Base-by-base conservation (phyloP, 2,329 filamentous ascomycete species). In the Ophioceras dolichostomum region DNA sequence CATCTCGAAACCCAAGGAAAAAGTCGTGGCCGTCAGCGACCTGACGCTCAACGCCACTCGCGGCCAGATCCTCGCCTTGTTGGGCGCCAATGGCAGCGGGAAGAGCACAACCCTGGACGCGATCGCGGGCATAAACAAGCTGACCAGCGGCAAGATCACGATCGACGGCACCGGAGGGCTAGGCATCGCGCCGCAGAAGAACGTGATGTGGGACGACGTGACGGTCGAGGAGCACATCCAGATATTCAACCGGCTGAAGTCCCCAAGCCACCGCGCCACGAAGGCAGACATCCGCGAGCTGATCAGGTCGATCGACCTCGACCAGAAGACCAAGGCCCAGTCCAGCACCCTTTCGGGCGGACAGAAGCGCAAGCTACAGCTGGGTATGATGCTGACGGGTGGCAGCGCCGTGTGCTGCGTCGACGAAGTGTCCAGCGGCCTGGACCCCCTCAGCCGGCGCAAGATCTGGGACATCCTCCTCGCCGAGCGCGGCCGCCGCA, bases 391-490 rank as follows among this genome's bases (percentile, higher is more conserved):
- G 86, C 77, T 95, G 47, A 93, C 85, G 4, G 88, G 89, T 43
- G 87, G 86, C 10, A 89, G 83, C 43, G 76, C 76, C 18, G 79
- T 95, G 0, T 94, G 88, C 59, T 91, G 86, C 49, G 77, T 95
- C 5, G 88, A 95, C 47, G 89, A 95, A 57, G 86, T 94, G 12
- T 88, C 82, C 28, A 87, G 81, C 41, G 89, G 88, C 12, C 68
- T 95, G 16, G 88, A 95, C 52, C 87, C 89, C 0, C 63, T 95
- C 1, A 88, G 83, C 16, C 70, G 89, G 38, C 67, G 87, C 20
- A 94, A 94, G 60, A 84, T 95, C 18, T 95, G 88, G 88, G 86
- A 94, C 47, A 95, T 95, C 41, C 65, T 95, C 17, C 65, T 94
- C 10, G 82, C 82, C 2, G 87, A 94, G 56, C 76, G 88, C 40